These are phyloP conservation scores for Thoreauomyces humboldtii DNA, from an alignment of 192 early-diverging fungal species.

Conservation along the genomic window DNA sequence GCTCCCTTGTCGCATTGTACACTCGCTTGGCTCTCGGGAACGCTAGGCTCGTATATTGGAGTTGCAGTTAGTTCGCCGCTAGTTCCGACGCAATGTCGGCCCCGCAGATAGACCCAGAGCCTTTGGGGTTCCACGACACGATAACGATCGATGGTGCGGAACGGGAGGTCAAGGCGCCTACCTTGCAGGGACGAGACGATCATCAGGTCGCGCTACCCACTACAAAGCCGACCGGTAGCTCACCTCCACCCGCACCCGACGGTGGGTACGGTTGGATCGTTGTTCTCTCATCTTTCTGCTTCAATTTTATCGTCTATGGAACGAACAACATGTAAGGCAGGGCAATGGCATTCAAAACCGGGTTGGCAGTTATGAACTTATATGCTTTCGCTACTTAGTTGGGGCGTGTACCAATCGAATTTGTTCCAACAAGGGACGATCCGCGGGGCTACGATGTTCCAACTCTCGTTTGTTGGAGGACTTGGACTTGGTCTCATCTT, in stretches of 20 bases:
- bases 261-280: slow-evolving; percentile 50
- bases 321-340: background rate
- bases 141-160: no score
- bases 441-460: background rate
- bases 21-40: no score
- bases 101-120: no score
- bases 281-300: slow-evolving; percentile 37
- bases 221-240: no score
- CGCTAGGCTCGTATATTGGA: no score
- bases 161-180: no score
- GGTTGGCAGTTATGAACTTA: background rate
- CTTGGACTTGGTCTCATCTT: background rate
- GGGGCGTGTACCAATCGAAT: slow-evolving; percentile 1
- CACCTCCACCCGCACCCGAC: slow-evolving; percentile 32
- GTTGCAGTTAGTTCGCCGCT: no score
- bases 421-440: background rate
- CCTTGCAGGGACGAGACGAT: no score
- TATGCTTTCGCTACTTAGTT: background rate
- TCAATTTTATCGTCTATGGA: slow-evolving; percentile 14
- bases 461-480: slow-evolving; percentile 5
- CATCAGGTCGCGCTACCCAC: no score
- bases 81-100: no score
- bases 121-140: no score
- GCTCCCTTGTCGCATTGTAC: no score
- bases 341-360: background rate